Percentiles rank a stretch among this genome's conserved stretches.
phyloP scores from a whole-genome alignment of 805 yeast species.

The Kazachstania africana region DNA sequence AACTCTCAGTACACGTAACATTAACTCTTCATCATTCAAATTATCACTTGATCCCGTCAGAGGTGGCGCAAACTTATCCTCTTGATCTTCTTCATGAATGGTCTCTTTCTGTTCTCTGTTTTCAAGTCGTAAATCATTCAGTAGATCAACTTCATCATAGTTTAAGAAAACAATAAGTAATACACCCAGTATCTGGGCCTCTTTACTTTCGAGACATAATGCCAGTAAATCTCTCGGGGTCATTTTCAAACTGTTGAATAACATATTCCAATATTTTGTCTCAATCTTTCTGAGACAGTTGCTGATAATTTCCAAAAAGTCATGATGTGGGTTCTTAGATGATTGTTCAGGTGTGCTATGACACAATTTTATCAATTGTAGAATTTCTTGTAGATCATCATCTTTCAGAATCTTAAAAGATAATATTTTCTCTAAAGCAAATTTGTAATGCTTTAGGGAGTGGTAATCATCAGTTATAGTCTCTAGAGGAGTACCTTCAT shows the following conservation, averaged over 20 bases:
- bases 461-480: constrained; percentile 15
- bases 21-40: constrained; percentile 21
- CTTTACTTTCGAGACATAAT: constrained; percentile 22
- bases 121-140: constrained; percentile 6
- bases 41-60: constrained; percentile 8
- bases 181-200: constrained; percentile 22
- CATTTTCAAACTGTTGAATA: constrained; percentile 16
- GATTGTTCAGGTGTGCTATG: constrained; percentile 6
- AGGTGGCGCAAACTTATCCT: not conserved
- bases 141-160: constrained; percentile 17
- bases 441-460: constrained; percentile 20
- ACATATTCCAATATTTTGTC: constrained; percentile 20
- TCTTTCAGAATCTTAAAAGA: constrained; percentile 17
- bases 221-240: constrained; percentile 23
- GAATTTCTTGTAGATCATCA: constrained; percentile 13
- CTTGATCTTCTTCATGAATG: not conserved
- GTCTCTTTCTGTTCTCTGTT: constrained; percentile 1
- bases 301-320: constrained; percentile 23
- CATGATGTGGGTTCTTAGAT: constrained; percentile 4
- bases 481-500: constrained; percentile 5
- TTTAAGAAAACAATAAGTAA: constrained; percentile 23
- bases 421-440: constrained; percentile 25
- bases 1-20: constrained; percentile 20
- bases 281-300: constrained; percentile 27
- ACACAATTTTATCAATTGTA: constrained; percentile 16